Base-by-base conservation (phyloP, 495 filamentous ascomycete genomes). In the Daldinia concentrica region DNA sequence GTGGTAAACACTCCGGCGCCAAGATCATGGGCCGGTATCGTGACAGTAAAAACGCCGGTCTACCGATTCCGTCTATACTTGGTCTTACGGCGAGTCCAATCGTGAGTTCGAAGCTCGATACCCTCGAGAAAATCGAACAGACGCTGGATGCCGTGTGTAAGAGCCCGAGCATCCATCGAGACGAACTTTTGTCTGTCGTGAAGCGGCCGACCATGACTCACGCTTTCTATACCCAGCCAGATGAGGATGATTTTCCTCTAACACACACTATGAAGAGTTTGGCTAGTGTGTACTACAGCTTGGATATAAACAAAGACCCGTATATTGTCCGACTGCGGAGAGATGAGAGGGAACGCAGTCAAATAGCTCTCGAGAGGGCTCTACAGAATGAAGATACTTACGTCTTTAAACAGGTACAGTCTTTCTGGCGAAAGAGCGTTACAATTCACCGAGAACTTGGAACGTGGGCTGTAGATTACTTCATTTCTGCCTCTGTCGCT, bases 61-160 rank as follows among this genome's bases (percentile, higher is more conserved):
- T 80, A 30, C 64, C 76, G 15, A 81, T 92, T 8, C 95, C 95
- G 0, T 80, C 82, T 12, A 93, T 98, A 58, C 81, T 98, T 8
- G 95, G 94, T 5, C 85, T 98, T 2, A 93, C 92, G 19, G 95
- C 95, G 0, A 96, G 92, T 72, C 95, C 95, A 0, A 83, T 94
- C 9, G 87, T 92, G 63, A 85, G 83, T 77, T 82, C 84, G 64
- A 82, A 84, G 30, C 76, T 83, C 6, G 69, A 75, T 0, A 83
- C 82, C 37, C 78, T 94, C 15, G 77, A 82, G 30, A 76, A 71
- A 9, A 88, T 98, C 22, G 95, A 98, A 75, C 57, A 82, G 24
- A 97, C 92, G 68, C 78, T 98, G 19, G 86, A 95, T 73, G 87
- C 93, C 0, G 80, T 90, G 9, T 90, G 90, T 63, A 89, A 82